Evolutionary conservation across 257 asterid genomes (phyloP).

Genomic region (Orobanche coerulescens): DNA sequence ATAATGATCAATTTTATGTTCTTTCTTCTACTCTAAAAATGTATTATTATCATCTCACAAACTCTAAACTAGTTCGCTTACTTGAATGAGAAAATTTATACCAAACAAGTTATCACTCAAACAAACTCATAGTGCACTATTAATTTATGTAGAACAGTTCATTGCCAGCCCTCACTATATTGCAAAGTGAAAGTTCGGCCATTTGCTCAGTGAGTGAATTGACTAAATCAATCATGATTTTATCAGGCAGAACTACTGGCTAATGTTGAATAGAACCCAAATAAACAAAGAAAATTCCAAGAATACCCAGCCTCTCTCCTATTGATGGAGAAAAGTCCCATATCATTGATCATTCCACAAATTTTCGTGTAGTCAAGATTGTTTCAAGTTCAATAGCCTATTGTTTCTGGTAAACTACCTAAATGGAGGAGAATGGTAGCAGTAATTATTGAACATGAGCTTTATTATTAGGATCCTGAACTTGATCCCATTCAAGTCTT

Average conservation of each 20-base stretch:
- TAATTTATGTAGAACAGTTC: not conserved
- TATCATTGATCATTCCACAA: not conserved
- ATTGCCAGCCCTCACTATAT: not conserved
- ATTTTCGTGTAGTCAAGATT: not conserved
- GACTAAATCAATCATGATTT: not conserved
- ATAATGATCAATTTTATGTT: constrained; percentile 2
- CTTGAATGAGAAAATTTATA: not conserved
- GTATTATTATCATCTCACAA: not conserved
- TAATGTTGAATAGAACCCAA: not conserved
- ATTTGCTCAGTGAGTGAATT: not conserved
- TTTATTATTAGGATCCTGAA: not conserved
- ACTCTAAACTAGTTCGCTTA: not conserved
- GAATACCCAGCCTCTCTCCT: not conserved
- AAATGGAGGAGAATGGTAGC: not conserved
- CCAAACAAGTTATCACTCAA: not conserved
- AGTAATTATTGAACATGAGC: not conserved
- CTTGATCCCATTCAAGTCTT: not conserved
- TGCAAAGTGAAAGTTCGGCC: not conserved
- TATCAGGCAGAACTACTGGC: not conserved
- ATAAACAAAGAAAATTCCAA: not conserved
- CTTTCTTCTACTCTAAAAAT: constrained; percentile 10
- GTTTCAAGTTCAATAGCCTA: not conserved
- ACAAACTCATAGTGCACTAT: not conserved
- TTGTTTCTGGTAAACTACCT: not conserved
- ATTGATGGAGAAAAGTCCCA: not conserved